Conservation (phyloP, 1,139 yeast species). For the Saccharomycopsis phalli region DNA sequence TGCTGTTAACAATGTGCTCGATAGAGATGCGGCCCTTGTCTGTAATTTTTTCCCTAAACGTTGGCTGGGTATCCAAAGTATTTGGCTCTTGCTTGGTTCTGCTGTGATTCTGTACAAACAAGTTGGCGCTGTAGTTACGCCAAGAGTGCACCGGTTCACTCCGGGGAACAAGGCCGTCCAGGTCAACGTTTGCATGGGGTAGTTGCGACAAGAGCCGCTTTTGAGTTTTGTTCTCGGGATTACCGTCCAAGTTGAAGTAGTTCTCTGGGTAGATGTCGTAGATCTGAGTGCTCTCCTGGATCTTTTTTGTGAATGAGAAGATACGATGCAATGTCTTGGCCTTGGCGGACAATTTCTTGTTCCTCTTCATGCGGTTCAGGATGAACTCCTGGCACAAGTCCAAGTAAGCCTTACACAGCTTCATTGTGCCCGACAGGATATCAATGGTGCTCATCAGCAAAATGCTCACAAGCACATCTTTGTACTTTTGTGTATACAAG, state of each 20-base stretch:
- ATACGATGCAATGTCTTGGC: conserved; percentile 73
- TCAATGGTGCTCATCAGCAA: conserved; percentile 84
- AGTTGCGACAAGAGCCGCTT: not conserved
- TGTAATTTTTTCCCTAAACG: conserved; percentile 33
- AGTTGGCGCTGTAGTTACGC: not conserved
- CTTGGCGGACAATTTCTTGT: conserved; percentile 63
- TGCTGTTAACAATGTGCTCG: conserved; percentile 21
- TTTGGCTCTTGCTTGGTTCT: not conserved
- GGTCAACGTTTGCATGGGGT: not conserved
- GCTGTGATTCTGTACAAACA: not conserved
- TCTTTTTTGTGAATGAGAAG: conserved; percentile 62
- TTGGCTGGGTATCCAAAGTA: conserved; percentile 22
- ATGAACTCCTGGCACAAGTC: conserved; percentile 73
- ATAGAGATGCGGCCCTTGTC: conserved; percentile 37
- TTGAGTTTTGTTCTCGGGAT: not conserved
- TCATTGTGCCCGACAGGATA: conserved; percentile 88
- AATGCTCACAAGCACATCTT: conserved; percentile 76
- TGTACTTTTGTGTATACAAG: conserved; percentile 55
- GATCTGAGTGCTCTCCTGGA: conserved; percentile 55
- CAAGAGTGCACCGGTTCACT: not conserved
- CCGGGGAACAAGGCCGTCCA: not conserved
- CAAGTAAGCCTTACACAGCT: conserved; percentile 69
- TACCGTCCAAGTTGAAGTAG: not conserved
- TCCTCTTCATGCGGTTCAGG: conserved; percentile 53
- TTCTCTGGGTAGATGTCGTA: not conserved